Evolutionary conservation across 2,329 filamentous ascomycete genomes (phyloP).

Genomic region (Phoma sp.): DNA sequence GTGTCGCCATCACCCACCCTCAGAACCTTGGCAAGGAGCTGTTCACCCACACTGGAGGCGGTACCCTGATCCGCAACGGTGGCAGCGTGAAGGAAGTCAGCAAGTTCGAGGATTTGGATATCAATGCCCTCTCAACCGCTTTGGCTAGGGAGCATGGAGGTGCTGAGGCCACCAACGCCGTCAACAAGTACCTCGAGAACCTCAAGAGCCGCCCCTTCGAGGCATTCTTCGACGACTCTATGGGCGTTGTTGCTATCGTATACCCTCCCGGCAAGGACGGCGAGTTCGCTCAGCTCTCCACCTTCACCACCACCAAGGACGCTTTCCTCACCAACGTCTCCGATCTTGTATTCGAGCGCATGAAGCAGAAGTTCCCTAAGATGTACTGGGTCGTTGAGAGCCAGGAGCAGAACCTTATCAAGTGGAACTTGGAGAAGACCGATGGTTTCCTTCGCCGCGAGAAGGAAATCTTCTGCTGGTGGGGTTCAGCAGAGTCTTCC

Average conservation of each 20-base stretch:
- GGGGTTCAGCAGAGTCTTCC: slow-evolving; percentile 81
- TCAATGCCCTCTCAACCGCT: slow-evolving; percentile 80
- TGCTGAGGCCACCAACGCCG: slow-evolving; percentile 80
- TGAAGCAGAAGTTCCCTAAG: slow-evolving; percentile 92
- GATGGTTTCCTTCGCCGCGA: slow-evolving; percentile 87
- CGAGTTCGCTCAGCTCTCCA: slow-evolving; percentile 81
- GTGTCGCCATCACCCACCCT: slow-evolving; percentile 96
- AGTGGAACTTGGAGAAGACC: slow-evolving; percentile 96
- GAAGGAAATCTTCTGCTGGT: slow-evolving; percentile 95
- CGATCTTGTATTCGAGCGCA: slow-evolving; percentile 91
- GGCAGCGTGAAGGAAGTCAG: slow-evolving; percentile 83
- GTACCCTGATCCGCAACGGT: slow-evolving; percentile 89
- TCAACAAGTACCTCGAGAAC: slow-evolving; percentile 85
- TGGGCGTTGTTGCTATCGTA: slow-evolving; percentile 92
- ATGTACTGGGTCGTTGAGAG: slow-evolving; percentile 96
- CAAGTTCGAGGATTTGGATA: slow-evolving; percentile 77
- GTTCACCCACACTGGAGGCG: slow-evolving; percentile 94
- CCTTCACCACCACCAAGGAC: slow-evolving; percentile 90
- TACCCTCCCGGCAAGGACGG: slow-evolving; percentile 73
- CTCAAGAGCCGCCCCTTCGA: slow-evolving; percentile 82
- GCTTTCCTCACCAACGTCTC: slow-evolving; percentile 95
- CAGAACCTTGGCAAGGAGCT: slow-evolving; percentile 95
- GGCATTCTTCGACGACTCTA: slow-evolving; percentile 91
- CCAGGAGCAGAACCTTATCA: slow-evolving; percentile 90
- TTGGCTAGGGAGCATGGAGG: slow-evolving; percentile 83